These are phyloP conservation scores for Peronospora farinosa DNA, from an alignment of 352 stramenopile species.

Conservation along the genomic window DNA sequence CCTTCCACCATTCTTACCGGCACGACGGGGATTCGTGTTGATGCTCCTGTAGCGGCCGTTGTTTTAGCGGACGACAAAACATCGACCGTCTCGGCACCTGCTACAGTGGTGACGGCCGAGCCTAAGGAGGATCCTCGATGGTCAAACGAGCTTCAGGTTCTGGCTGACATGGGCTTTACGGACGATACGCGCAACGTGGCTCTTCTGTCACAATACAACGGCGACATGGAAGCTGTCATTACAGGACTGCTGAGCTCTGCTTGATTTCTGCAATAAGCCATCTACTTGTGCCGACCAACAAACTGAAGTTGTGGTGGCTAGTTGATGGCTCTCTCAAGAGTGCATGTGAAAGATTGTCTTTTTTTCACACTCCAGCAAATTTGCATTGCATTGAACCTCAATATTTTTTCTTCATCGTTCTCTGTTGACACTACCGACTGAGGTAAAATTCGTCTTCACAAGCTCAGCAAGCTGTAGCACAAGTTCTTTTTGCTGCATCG, in stretches of 20 bases:
- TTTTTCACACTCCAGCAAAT: slow-evolving; percentile 17
- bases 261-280: slow-evolving; percentile 5
- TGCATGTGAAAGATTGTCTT: slow-evolving; percentile 6
- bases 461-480: slow-evolving; percentile 43
- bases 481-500: slow-evolving; percentile 37
- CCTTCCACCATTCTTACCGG: slow-evolving; percentile 10
- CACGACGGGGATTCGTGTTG: slow-evolving; percentile 31
- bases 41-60: slow-evolving; percentile 29
- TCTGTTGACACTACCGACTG: too few species aligned
- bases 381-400: slow-evolving; percentile 26
- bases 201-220: slow-evolving; percentile 51
- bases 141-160: slow-evolving; percentile 34
- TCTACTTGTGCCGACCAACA: slow-evolving; percentile 5
- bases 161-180: slow-evolving; percentile 70
- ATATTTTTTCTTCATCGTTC: slow-evolving; percentile 3
- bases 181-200: slow-evolving; percentile 47
- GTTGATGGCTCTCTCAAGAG: slow-evolving; percentile 4
- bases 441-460: slow-evolving; percentile 22
- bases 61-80: slow-evolving; percentile 13
- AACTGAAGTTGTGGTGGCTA: slow-evolving; percentile 8
- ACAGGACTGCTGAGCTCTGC: slow-evolving; percentile 32
- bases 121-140: slow-evolving; percentile 41
- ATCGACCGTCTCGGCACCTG: slow-evolving; percentile 30
- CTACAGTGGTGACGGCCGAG: slow-evolving; percentile 16
- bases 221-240: slow-evolving; percentile 65